Evolutionary conservation across 495 filamentous ascomycete species (phyloP), one percentile per base, ranked within the genome.

Genomic region (Tuber magnatum): DNA sequence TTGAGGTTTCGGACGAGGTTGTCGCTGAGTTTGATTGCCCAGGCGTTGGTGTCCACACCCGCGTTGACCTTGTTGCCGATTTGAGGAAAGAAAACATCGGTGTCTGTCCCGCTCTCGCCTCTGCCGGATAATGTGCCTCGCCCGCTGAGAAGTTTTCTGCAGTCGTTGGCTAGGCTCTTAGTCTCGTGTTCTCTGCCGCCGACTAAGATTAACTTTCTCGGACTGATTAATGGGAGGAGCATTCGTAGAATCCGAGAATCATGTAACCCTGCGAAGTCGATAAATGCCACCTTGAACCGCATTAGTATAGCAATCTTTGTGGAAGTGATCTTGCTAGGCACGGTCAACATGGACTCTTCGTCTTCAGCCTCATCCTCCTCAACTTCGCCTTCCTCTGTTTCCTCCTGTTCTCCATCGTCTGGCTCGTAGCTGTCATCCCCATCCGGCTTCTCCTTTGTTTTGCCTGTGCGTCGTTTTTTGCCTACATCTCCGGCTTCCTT

Each of bases 31-130:
- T 93, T 97, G 71, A 98, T 91, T 41, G 91, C 90, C 95, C 95
- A 99, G 38, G 95, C 94, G 82, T 97, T 98, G 10, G 94, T 98
- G 80, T 99, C 95, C 51, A 98, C 94, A 79, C 94, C 97, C 22
- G 94, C 95, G 83, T 98, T 90, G 70, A 98, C 87, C 3, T 86
- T 85, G 71, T 87, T 85, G 24, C 93, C 93, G 48, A 91, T 86
- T 20, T 81, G 83, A 2, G 96, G 95, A 0, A 93, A 94, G 83
- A 94, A 94, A 32, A 98, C 91, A 75, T 91, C 90, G 3, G 85
- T 80, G 24, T 86, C 87, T 20, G 86, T 84, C 0, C 77, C 77
- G 24, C 75, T 74, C n/a, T 77, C 80, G 14, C 75, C 77, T 39
- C 75, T 76, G 40, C 73, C 74, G 10, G 75, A 72, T 32, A 69